Conservation (phyloP, 345 rosid species). For the Cochlearia excelsa region DNA sequence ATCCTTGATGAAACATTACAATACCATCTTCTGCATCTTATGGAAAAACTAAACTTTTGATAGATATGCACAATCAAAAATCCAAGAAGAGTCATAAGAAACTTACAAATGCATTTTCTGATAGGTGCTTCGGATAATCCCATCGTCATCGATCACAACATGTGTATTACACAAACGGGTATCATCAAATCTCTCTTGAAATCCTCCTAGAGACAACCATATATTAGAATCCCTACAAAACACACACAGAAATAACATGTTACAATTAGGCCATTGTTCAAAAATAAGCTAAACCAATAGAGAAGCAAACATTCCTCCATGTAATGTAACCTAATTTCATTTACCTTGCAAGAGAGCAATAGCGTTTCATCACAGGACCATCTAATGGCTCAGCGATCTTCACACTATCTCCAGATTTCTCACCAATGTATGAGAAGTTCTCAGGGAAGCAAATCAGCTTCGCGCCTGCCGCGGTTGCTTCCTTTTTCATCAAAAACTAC, state of each 20-base stretch:
- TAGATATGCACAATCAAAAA: not conserved
- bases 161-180: slow-evolving; percentile 73
- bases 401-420: slow-evolving; percentile 63
- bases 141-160: slow-evolving; percentile 72
- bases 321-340: not conserved
- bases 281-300: not conserved
- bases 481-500: slow-evolving; percentile 40
- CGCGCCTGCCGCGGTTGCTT: slow-evolving; percentile 80
- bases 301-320: not conserved
- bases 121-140: slow-evolving; percentile 64
- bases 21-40: not conserved
- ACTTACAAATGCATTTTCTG: slow-evolving; percentile 79
- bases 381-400: slow-evolving; percentile 69
- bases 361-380: slow-evolving; percentile 78
- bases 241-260: slow-evolving; percentile 5
- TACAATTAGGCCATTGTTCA: not conserved
- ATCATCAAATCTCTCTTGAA: slow-evolving; percentile 85
- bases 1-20: not conserved
- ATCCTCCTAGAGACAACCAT: slow-evolving; percentile 95
- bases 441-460: slow-evolving; percentile 90
- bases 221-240: slow-evolving; percentile 61
- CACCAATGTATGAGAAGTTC: slow-evolving; percentile 72
- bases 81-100: not conserved
- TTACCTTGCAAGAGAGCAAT: slow-evolving; percentile 87
- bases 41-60: not conserved